Evolutionary conservation across 2,329 filamentous ascomycete species (phyloP), one percentile per base, ranked within the genome.

Genomic region (Exophiala sp.): DNA sequence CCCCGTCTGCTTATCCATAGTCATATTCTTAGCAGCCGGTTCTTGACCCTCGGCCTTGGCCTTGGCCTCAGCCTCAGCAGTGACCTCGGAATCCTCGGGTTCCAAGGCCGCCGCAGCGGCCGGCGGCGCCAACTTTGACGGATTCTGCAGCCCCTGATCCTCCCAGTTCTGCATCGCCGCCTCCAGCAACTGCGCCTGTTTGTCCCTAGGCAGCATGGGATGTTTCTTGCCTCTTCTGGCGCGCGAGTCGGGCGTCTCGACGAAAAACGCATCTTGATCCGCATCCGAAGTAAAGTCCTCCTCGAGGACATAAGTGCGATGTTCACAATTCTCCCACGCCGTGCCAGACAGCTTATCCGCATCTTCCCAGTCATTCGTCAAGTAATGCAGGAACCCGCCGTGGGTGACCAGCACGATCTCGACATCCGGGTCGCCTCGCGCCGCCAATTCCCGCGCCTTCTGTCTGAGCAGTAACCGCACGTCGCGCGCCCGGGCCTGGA

Each of bases 301-400:
- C 21, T 67, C 73, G 63, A 88, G 88, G 41, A 73, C 70, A 65
- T 82, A 89, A 3, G 80, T 80, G 50, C 86, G 79, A 64, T 73
- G 82, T 68, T 90, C 85, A 45, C 83, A 83, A 65, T 90, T 90
- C 7, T 66, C 63, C 86, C 86, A 90, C 4, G 80, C 83, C 8
- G 85, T 89, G 24, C 57, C 58, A 11, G 39, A 40, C 21, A 52
- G 24, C 30, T 51, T 56, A 38, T 46, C 24, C 60, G 60, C 76
- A 35, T 81, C 85, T 46, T 80, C 73, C 80, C 83, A 94, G 62
- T 95, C 88, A 58, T 89, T 80, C 0, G 87, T 93, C 56, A 95
- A 70, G 62, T 88, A 94, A 66, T 95, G 89, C 61, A 95, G 65
- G 60, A 90, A 86, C 1, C 85, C 86, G 1, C 89, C 89, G 62